Base-by-base conservation (phyloP, 306 rosid genomes). In the Fagus sylvatica region DNA sequence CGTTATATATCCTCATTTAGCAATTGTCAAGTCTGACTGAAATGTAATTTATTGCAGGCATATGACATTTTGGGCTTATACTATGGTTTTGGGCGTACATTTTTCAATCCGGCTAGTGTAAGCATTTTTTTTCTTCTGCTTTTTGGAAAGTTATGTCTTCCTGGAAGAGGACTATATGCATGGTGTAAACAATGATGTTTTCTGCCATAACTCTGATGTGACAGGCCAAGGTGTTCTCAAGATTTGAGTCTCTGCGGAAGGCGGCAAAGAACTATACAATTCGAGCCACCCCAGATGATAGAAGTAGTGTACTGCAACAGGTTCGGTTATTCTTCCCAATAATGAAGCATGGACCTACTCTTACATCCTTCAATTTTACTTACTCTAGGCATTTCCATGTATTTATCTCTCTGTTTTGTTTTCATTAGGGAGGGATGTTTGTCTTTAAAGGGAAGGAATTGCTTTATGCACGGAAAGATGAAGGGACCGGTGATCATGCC, bases 81-180 rank as follows among this genome's bases (percentile, higher is more conserved):
- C 88, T 76, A 77, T 75, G 98, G 98, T 54, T 49, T 89, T 77
- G 97, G 90, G 53, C 92, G 98, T 37, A 95, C 98, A 54, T 90
- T 95, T 91, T 89, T 95, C 83, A 91, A 87, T 84, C 98, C 95
- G 17, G 91, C 96, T 69, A 91, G 92, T 86, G 98, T 92, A 89
- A 83, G 48, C 70, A 3, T 37, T 59, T 69, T 12, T 73, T n/a
- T n/a, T n/a, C n/a, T 59, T 46, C 57, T 10, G 53, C 77, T 76
- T 74, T 74, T 19, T 30, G 61, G 73, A 72, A 72, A 42, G 36
- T 74, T 16, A 34, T 12, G 65, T 16, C 41, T 48, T 55, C 3
- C 16, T 5, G 3, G 56, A 7, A 10, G 51, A 10, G 51, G 46
- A 15, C n/a, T 48, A 54, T 82, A 19, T 6, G 7, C 36, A 32